phyloP scores from a whole-genome alignment of 2,329 filamentous ascomycete genomes.

The Fusarium solani-melongenae region DNA sequence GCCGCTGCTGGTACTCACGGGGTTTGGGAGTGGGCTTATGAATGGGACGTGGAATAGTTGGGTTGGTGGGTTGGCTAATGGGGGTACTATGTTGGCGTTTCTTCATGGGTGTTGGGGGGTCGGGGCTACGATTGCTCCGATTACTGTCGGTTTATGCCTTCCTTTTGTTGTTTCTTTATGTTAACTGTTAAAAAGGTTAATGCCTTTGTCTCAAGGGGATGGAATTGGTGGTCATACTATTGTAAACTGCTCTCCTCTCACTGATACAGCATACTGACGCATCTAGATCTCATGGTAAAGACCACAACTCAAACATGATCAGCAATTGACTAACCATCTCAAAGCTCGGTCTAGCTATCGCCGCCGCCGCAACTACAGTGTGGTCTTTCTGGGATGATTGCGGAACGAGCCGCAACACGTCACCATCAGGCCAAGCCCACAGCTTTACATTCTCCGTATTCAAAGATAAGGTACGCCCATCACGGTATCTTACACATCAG shows the following conservation, averaged over 20 bases:
- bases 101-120: neutral
- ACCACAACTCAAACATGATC: neutral
- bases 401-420: neutral
- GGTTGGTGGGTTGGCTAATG: neutral
- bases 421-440: neutral
- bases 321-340: neutral
- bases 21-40: neutral
- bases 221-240: neutral
- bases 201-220: neutral
- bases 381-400: neutral
- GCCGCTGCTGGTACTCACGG: neutral
- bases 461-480: neutral
- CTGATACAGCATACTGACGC: neutral
- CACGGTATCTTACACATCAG: neutral
- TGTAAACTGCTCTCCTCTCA: neutral
- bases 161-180: neutral
- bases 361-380: neutral
- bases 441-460: neutral
- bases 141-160: neutral
- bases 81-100: neutral
- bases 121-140: neutral
- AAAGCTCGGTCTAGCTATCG: neutral
- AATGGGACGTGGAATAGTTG: constrained; percentile 2
- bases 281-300: neutral
- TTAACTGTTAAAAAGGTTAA: neutral